Base-by-base conservation (phyloP, 176 grass and related monocot species). In the Zea mays region DNA sequence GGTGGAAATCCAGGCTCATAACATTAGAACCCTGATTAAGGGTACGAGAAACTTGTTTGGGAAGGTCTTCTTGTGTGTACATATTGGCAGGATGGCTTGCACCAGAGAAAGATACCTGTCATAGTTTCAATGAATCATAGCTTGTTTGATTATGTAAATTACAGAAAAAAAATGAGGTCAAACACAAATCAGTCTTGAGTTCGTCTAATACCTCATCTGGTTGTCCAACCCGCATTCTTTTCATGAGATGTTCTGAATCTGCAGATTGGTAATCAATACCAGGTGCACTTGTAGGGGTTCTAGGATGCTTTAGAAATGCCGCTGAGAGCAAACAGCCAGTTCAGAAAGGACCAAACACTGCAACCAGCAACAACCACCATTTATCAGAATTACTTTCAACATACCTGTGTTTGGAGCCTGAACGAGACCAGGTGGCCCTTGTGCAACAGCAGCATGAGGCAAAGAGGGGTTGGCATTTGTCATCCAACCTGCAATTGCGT, bases 191-290 rank as follows among this genome's bases (percentile, higher is more conserved):
- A 20, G 17, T 38, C 56, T 62, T 51, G 49, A 76, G 33, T 66
- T 75, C 48, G 37, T 71, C 61, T 27, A 43, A 62, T 90, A 99
- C 96, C 92, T 99, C 96, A 73, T 99, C 96, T 54, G 90, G 83
- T 87, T 99, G 96, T 7, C 96, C 96, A 20, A 90, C 84, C 51
- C 96, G 89, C 80, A 99, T 93, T 89, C 96, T 95, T 86, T 99
- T 99, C 88, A 93, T 95, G 62, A 99, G 86, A 85, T 93, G 90
- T 87, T 99, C 96, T 61, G 96, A 99, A 87, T 99, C 96, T 78
- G 90, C 96, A 81, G 83, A 96, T 56, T 99, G 96, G 69, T 99
- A 99, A 87, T 96, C 96, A 79, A 96, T 90, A 48, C 81, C 96
- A 65, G 96, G 83, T 70, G 90, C 88, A 61, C 92, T 92, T 64